Conservation (phyloP, 768 basidiomycete genomes). For the Astraeus odoratus region DNA sequence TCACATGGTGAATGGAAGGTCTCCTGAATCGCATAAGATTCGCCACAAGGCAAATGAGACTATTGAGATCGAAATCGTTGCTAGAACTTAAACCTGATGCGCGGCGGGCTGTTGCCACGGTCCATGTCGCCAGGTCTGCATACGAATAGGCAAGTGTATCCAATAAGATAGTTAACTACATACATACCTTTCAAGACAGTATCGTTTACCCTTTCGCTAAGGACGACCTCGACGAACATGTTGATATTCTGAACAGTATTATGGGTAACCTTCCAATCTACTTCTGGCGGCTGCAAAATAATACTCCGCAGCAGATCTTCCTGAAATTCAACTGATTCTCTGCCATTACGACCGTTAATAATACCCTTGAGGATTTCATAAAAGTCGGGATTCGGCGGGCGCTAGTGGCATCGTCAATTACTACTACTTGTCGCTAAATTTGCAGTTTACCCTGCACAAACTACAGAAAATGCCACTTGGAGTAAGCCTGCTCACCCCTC, state of each 20-base stretch:
- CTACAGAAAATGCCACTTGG: conserved; percentile 50
- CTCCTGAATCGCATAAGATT: conserved; percentile 56
- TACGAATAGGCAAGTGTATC: conserved; percentile 2
- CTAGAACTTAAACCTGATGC: conserved; percentile 3
- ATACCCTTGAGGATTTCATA: conserved; percentile 50
- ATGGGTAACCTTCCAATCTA: conserved; percentile 44
- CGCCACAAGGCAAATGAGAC: conserved; percentile 45
- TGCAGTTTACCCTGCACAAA: conserved; percentile 46
- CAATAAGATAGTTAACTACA: neutral
- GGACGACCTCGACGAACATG: conserved; percentile 50
- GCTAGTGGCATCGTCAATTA: conserved; percentile 27
- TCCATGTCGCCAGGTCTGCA: conserved; percentile 50
- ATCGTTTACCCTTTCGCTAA: conserved; percentile 43
- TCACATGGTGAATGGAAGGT: conserved; percentile 16
- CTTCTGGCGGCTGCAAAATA: conserved; percentile 40
- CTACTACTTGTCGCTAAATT: neutral
- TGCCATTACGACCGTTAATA: conserved; percentile 31
- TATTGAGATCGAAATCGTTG: conserved; percentile 41
- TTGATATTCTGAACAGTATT: conserved; percentile 50
- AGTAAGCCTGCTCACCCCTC: conserved; percentile 38
- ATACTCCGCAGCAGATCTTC: conserved; percentile 54
- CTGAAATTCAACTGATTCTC: conserved; percentile 29
- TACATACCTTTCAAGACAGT: conserved; percentile 53
- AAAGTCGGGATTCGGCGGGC: conserved; percentile 38
- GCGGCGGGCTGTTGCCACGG: conserved; percentile 48